phyloP scores from a whole-genome alignment of 257 asterid species.

The Solanum arcanum region DNA sequence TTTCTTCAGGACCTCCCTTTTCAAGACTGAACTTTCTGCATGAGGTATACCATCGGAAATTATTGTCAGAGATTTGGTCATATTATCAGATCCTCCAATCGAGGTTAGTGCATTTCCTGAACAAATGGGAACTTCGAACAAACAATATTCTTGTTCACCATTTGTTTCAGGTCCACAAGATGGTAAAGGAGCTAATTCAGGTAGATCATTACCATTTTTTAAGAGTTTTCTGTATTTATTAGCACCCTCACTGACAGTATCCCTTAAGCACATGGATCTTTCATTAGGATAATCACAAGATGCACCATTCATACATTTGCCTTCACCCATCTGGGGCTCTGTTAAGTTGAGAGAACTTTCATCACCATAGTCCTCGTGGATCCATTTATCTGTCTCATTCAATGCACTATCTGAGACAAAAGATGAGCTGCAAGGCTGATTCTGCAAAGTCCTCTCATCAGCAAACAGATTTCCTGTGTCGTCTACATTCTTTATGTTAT shows the following conservation, averaged over 20 bases:
- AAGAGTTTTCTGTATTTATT: slow-evolving; percentile 37
- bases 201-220: slow-evolving; percentile 21
- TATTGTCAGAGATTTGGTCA: not conserved
- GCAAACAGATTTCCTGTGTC: not conserved
- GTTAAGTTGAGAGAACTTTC: slow-evolving; percentile 3
- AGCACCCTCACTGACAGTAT: slow-evolving; percentile 18
- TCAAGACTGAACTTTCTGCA: not conserved
- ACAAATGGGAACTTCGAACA: slow-evolving; percentile 59
- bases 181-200: slow-evolving; percentile 14
- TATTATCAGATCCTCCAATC: slow-evolving; percentile 23
- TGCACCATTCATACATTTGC: not conserved
- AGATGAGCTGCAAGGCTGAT: slow-evolving; percentile 2
- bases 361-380: not conserved
- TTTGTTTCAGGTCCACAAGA: slow-evolving; percentile 33
- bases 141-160: slow-evolving; percentile 24
- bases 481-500: not conserved
- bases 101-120: slow-evolving; percentile 29
- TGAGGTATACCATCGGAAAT: not conserved
- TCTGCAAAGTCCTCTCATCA: slow-evolving; percentile 4
- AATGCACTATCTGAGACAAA: not conserved
- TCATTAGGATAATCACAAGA: not conserved
- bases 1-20: slow-evolving; percentile 43
- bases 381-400: not conserved
- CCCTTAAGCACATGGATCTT: slow-evolving; percentile 1
- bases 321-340: slow-evolving; percentile 2